Conservation (phyloP, 1,139 yeast genomes). For the Scheffersomyces stambukii region DNA sequence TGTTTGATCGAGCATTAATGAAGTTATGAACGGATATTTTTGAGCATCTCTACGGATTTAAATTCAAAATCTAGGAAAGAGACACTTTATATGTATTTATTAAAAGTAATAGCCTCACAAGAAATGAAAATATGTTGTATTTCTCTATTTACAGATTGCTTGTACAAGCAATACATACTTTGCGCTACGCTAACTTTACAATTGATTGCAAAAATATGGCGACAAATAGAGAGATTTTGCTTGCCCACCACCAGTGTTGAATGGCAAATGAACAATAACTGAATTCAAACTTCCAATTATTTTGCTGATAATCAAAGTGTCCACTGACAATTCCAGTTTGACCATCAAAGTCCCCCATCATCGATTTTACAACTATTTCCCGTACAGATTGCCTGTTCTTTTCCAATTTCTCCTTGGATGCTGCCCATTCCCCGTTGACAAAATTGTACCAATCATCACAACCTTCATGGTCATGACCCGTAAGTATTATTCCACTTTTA, state of each 20-base stretch:
- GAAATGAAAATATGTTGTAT: no score
- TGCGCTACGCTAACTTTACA: no score
- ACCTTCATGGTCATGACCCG: slow-evolving; percentile 98
- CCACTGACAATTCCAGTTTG: slow-evolving; percentile 84
- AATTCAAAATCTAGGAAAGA: no score
- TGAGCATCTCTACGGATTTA: no score
- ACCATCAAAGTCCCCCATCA: slow-evolving; percentile 97
- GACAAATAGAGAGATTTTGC: slow-evolving; percentile 54
- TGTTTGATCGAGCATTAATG: no score
- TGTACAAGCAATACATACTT: no score
- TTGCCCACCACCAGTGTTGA: slow-evolving; percentile 97
- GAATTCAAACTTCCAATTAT: slow-evolving; percentile 64
- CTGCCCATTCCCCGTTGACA: slow-evolving; percentile 50
- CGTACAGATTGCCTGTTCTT: slow-evolving; percentile 39
- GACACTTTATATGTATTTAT: no score
- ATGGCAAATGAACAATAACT: slow-evolving; percentile 73
- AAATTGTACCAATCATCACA: slow-evolving; percentile 66
- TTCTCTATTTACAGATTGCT: no score
- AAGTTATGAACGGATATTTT: no score
- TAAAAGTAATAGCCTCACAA: no score
- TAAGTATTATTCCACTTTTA: slow-evolving; percentile 72
- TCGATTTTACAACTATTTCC: slow-evolving; percentile 83
- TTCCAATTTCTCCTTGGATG: slow-evolving; percentile 35
- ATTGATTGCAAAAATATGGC: slow-evolving; percentile 39
- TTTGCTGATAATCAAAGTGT: slow-evolving; percentile 32